Evolutionary conservation across 75 land plant genomes (phyloP), one percentile per base, ranked within the genome.

Genomic region (Selaginella tamariscina): DNA sequence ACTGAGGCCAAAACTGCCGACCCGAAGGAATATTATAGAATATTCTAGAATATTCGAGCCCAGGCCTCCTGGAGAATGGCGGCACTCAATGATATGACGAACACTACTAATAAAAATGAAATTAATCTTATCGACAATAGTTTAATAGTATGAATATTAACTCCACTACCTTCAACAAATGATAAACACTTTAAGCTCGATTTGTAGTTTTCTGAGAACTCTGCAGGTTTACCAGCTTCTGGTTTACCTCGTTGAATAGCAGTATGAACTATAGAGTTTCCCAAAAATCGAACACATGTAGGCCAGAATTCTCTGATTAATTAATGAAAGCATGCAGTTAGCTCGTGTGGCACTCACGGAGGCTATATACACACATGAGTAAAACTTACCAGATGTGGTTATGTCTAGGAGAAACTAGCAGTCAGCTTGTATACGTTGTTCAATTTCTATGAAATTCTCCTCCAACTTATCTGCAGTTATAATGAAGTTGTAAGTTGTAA

Each of bases 261-360:
- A 70, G 87, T 69, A 87, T 90, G 30, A n/a, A 94, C 78, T 31
- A 94, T 94, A 63, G 98, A 90, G 69, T 88, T 90, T 55, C 87
- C 84, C 80, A 94, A 71, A 94, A 94, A 73, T 85, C 82, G 78
- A 94, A 94, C 33, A 85, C 96, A 67, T 89, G 98, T n/a, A 94
- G 70, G 33, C 98, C 98, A 33, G 98, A 87, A 74, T 94, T 94
- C 74, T 84, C 96, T 94, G 98, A 64, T 76, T n/a, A 64, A 23
- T n/a, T n/a, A n/a, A n/a, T n/a, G n/a, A n/a, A n/a, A 65, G 1
- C 57, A 74, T 26, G 55, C 32, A 13, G 18, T 75, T 55, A 23
- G 30, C 30, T 26, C 26, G 15, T 28, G 21, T 60, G 27, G 32
- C 66, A n/a, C n/a, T n/a, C n/a, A n/a, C n/a, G n/a, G n/a, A n/a